phyloP scores from a whole-genome alignment of 352 stramenopile genomes.

The Globisporangium iwayamae region DNA sequence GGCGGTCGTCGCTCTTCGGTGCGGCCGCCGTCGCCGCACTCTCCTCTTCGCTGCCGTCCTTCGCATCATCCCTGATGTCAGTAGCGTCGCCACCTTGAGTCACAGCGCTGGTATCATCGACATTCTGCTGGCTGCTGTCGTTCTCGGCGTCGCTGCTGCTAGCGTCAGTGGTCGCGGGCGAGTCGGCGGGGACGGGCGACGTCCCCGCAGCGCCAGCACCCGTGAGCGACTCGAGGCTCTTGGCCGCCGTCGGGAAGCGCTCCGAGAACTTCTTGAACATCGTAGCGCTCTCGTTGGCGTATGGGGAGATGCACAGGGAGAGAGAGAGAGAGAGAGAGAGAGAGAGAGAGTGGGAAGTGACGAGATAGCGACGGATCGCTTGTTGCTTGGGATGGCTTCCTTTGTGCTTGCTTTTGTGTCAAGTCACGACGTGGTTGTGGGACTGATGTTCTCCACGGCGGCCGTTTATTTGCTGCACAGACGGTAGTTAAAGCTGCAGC shows the following conservation, averaged over 20 bases:
- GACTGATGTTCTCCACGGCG: slow-evolving; percentile 5
- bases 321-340: not conserved
- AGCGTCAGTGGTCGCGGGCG: not conserved
- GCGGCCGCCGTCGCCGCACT: not conserved
- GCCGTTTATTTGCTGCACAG: slow-evolving; percentile 6
- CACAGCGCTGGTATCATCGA: not conserved
- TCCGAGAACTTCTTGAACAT: slow-evolving; percentile 84
- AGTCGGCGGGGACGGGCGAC: slow-evolving; percentile 18
- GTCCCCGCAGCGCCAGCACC: slow-evolving; percentile 16
- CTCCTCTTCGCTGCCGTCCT: slow-evolving; percentile 5
- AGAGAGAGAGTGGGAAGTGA: not conserved
- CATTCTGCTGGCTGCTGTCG: slow-evolving; percentile 9
- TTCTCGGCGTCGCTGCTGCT: slow-evolving; percentile 2
- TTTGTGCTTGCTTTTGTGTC: not conserved
- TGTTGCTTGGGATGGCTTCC: slow-evolving; percentile 9
- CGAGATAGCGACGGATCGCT: not conserved
- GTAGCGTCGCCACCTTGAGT: not conserved
- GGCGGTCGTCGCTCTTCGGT: slow-evolving; percentile 34
- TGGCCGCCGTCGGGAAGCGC: slow-evolving; percentile 66
- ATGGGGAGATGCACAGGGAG: too few species aligned
- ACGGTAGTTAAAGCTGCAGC: not conserved
- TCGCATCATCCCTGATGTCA: not conserved
- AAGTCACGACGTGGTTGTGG: not conserved
- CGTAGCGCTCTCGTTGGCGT: not conserved
- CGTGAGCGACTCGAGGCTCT: slow-evolving; percentile 64